These are phyloP conservation scores for Lactarius indigo DNA, from an alignment of 768 basidiomycete species.

Conservation along the genomic window DNA sequence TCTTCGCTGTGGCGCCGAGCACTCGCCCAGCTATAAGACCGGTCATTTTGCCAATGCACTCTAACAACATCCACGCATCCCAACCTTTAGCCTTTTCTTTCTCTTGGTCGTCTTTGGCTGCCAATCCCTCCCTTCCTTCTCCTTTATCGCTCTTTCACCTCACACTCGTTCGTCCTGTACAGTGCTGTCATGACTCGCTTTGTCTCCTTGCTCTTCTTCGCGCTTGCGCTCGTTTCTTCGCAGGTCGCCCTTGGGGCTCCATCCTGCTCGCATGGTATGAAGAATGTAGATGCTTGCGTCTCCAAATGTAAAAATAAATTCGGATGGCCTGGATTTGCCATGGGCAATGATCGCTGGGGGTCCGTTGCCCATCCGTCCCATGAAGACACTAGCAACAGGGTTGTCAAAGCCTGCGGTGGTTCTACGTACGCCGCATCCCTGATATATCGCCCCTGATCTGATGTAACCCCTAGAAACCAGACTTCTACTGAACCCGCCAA, in stretches of 20 bases:
- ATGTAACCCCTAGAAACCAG: neutral
- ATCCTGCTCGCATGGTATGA: neutral
- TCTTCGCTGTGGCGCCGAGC: neutral
- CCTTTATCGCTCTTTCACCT: conserved; percentile 20
- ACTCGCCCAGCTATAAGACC: neutral
- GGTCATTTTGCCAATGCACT: neutral
- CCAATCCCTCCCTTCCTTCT: conserved; percentile 23
- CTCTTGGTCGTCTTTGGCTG: conserved; percentile 29
- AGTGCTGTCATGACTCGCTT: conserved; percentile 28
- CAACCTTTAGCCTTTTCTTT: conserved; percentile 14
- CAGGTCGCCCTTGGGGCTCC: conserved; percentile 19
- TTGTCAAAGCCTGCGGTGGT: conserved; percentile 45
- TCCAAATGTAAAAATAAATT: conserved; percentile 19
- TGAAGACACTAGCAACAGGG: conserved; percentile 35
- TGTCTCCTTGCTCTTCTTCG: conserved; percentile 30
- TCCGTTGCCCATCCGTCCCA: conserved; percentile 41
- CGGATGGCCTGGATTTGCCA: conserved; percentile 40
- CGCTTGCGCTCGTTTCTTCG: conserved; percentile 21
- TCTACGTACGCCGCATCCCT: conserved; percentile 14
- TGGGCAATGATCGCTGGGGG: conserved; percentile 57
- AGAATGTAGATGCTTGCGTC: conserved; percentile 8
- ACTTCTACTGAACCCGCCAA: neutral
- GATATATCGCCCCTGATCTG: neutral
- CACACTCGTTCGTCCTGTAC: conserved; percentile 22
- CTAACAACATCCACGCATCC: neutral